Evolutionary conservation across 2,329 filamentous ascomycete species (phyloP), one percentile per base, ranked within the genome.

Genomic region (Dichotomopilus funicola): DNA sequence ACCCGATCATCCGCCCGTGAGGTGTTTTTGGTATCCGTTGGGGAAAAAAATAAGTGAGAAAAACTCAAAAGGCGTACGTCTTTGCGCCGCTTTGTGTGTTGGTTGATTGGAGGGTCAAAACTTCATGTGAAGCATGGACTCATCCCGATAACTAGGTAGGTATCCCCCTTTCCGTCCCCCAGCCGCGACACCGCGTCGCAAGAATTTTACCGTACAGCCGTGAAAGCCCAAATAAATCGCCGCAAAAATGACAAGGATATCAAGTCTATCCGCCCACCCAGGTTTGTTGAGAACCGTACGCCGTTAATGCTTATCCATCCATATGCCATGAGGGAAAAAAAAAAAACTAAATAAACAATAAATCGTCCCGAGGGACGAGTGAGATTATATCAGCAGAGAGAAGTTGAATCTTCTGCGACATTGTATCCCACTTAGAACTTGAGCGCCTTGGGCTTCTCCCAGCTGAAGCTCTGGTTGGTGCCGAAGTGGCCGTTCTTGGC

Each of bases 401-500:
- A 68, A 66, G 66, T 67, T 66, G 65, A 68, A 66, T 67, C 66
- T 63, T 58, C 62, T 63, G 64, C 63, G 61, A 64, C 50, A 61
- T 40, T 49, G 51, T 55, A 55, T 59, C 58, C 52, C 61, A 64
- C 73, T 83, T 96, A 97, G 77, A 89, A 87, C 78, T 88, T 91
- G 71, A 99, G 89, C 66, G 80, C 68, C 89, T 96, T 96, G 71
- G 94, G 92, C 85, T 97, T 84, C 86, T 99, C 94, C 94, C 94
- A 99, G 77, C 80, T 85, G 84, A 99, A 99, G 75, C 75, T 80
- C 84, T 96, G 94, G 88, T 96, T 94, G 77, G 91, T 95, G 65
- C 81, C 81, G 78, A 99, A 99, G 85, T 99, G 94, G 68, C 94
- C 94, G 79, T 97, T 97, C 89, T 96, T 96, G 78, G 94, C 94